These are phyloP conservation scores for Jamesozyma gamospora DNA, from an alignment of 805 yeast genomes.

Conservation along the genomic window DNA sequence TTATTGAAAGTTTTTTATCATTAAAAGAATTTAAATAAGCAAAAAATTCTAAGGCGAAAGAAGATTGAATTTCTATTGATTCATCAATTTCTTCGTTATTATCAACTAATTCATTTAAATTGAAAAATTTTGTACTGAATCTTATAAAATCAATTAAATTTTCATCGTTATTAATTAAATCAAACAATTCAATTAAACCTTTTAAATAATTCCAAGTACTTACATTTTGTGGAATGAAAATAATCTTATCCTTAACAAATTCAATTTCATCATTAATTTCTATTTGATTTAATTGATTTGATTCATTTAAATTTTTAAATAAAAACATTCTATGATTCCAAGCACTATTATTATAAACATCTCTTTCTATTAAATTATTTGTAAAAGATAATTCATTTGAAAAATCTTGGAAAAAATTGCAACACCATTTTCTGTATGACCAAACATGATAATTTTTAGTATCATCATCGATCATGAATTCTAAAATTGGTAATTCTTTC, in stretches of 20 bases:
- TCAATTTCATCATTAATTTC: slow-evolving; percentile 38
- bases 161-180: slow-evolving; percentile 7
- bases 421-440: slow-evolving; percentile 85
- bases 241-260: slow-evolving; percentile 42
- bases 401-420: slow-evolving; percentile 43
- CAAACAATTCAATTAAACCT: slow-evolving; percentile 39
- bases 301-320: slow-evolving; percentile 15
- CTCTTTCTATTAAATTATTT: slow-evolving; percentile 40
- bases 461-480: slow-evolving; percentile 65
- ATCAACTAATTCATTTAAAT: slow-evolving; percentile 7
- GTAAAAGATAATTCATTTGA: slow-evolving; percentile 44
- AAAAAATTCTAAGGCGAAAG: slow-evolving; percentile 55
- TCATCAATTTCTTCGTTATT: slow-evolving; percentile 9
- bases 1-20: slow-evolving; percentile 29
- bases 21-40: slow-evolving; percentile 39
- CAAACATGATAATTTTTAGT: slow-evolving; percentile 92
- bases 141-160: slow-evolving; percentile 33
- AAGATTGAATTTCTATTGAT: slow-evolving; percentile 33
- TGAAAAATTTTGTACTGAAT: slow-evolving; percentile 38
- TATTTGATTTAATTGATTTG: slow-evolving; percentile 9
- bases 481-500: slow-evolving; percentile 57
- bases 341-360: slow-evolving; percentile 82
- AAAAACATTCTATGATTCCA: slow-evolving; percentile 82
- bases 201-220: slow-evolving; percentile 77
- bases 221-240: slow-evolving; percentile 64